Evolutionary conservation across 345 rosid species (phyloP), one percentile per base, ranked within the genome.

Genomic region (Anacardium occidentale): DNA sequence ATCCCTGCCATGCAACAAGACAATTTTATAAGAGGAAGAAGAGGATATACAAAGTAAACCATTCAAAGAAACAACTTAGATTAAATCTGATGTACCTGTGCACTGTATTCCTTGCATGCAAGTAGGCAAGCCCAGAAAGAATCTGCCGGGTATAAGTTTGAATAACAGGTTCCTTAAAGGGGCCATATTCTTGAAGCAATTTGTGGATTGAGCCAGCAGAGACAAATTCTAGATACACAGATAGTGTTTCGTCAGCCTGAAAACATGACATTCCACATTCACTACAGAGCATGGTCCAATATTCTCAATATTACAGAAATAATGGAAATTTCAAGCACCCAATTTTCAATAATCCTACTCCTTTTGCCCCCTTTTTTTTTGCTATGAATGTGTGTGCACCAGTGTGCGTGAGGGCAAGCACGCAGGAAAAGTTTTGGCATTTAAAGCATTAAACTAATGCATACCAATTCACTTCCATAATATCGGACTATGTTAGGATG

Each of bases 171-270:
- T 95, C 99, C 75, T 72, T 86, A 78, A 92, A 95, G 73, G 97
- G 68, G 42, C 99, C 99, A 77, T 95, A 92, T 54, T 92, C 99
- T 83, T 90, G 87, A 62, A 95, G 97, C 69, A 95, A 88, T 85
- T 92, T 95, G 83, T 95, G 81, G 75, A 95, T 91, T 70, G 99
- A 95, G 54, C 99, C 99, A 78, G 98, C 98, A 34, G 99, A 92
- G 58, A 95, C 93, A 62, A 78, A 95, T 82, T 95, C 99, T 80
- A 95, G 85, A 81, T 95, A 95, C 68, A 95, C 99, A 3, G 98
- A 95, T 71, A 95, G 91, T 17, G 90, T 81, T 80, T 92, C 94
- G 66, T 92, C 98, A 75, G 86, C 83, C 99, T 95, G 81, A 73
- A 69, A 72, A 79, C 74, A 79, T 47, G 51, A 70, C 25, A 80